phyloP scores from a whole-genome alignment of 345 rosid genomes.

The Linum usitatissimum region DNA sequence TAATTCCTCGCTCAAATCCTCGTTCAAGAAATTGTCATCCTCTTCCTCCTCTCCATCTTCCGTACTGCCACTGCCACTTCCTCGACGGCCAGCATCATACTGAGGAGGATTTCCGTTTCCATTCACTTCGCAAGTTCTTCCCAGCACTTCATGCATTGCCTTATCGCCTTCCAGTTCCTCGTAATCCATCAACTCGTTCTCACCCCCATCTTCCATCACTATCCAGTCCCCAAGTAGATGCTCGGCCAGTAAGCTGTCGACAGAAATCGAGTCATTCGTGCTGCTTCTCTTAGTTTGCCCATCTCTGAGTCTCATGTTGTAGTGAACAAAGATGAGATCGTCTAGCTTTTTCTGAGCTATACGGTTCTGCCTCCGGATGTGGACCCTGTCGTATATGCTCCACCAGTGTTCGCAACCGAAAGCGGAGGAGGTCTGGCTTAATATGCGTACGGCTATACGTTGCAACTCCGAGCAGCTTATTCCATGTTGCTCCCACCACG shows the following conservation, averaged over 20 bases:
- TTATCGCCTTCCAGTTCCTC: neutral
- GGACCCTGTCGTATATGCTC: constrained; percentile 56
- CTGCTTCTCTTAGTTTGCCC: constrained; percentile 30
- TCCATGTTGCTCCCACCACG: constrained; percentile 10
- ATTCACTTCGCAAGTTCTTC: neutral
- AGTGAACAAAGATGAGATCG: constrained; percentile 63
- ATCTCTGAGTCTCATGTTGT: constrained; percentile 62
- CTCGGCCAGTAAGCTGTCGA: constrained; percentile 43
- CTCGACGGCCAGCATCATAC: neutral
- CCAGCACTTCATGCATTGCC: neutral
- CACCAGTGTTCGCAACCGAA: constrained; percentile 65
- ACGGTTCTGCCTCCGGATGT: constrained; percentile 41
- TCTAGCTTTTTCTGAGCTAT: constrained; percentile 43
- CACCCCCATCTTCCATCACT: constrained; percentile 16
- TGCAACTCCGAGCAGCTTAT: constrained; percentile 52
- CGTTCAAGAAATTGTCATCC: neutral
- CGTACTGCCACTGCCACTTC: neutral
- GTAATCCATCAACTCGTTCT: neutral
- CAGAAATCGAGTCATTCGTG: constrained; percentile 29
- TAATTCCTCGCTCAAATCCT: neutral
- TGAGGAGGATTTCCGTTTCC: neutral
- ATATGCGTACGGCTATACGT: constrained; percentile 65
- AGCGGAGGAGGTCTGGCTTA: constrained; percentile 82
- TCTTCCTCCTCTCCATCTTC: neutral
- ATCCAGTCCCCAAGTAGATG: constrained; percentile 57